These are phyloP conservation scores for Glarea lozoyensis DNA, from an alignment of 495 filamentous ascomycete genomes.

Conservation along the genomic window DNA sequence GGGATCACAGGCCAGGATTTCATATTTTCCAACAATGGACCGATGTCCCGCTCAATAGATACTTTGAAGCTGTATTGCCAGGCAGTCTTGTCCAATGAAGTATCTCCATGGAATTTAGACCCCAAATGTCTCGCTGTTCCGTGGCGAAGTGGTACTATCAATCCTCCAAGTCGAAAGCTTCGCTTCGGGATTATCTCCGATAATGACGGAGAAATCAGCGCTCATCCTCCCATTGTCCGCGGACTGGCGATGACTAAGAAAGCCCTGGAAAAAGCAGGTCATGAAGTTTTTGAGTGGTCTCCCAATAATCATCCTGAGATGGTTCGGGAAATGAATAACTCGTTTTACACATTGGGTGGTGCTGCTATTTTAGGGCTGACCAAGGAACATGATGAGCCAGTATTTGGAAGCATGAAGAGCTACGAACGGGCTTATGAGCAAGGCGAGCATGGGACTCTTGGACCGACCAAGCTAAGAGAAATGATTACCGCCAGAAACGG, in stretches of 20 bases:
- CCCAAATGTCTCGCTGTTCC: conserved; percentile 33
- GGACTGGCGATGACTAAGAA: conserved; percentile 33
- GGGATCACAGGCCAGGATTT: conserved; percentile 21
- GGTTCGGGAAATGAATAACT: conserved; percentile 39
- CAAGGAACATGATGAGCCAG: conserved; percentile 39
- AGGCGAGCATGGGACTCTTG: conserved; percentile 16
- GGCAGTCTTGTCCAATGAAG: conserved; percentile 22
- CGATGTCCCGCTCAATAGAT: conserved; percentile 34
- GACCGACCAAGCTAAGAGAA: conserved; percentile 17
- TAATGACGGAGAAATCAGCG: conserved; percentile 44
- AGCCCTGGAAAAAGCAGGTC: conserved; percentile 33
- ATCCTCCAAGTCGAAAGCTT: conserved; percentile 25
- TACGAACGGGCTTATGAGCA: conserved; percentile 15
- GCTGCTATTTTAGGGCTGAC: conserved; percentile 45
- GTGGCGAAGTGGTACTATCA: conserved; percentile 28
- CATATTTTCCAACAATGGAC: conserved; percentile 35
- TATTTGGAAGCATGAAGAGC: conserved; percentile 25
- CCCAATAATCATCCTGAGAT: conserved; percentile 30
- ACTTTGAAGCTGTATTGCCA: conserved; percentile 34
- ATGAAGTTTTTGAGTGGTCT: conserved; percentile 30
- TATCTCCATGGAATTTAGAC: conserved; percentile 33
- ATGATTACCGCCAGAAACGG: conserved; percentile 35
- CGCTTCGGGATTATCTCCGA: conserved; percentile 41
- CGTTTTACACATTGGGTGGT: conserved; percentile 45
- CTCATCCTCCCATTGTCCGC: conserved; percentile 44